phyloP scores from a whole-genome alignment of 805 yeast genomes.

The Pichia insulana region DNA sequence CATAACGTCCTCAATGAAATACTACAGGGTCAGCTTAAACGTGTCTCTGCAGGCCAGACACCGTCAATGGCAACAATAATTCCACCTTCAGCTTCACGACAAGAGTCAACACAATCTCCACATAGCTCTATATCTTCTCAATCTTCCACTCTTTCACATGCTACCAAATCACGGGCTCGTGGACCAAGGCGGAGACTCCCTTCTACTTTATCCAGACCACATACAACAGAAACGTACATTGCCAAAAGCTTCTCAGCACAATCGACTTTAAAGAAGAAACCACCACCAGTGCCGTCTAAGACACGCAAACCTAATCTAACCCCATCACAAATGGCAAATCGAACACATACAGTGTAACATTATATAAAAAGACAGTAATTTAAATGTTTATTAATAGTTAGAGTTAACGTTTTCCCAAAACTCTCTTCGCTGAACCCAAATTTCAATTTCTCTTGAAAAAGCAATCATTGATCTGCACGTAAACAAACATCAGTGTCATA shows the following conservation, averaged over 20 bases:
- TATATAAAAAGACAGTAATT: no score
- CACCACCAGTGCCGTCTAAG: conserved; percentile 1
- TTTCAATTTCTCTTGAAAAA: no score
- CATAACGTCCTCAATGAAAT: background rate
- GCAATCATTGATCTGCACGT: no score
- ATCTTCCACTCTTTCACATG: conserved; percentile 30
- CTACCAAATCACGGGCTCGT: conserved; percentile 38
- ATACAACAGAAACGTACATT: background rate
- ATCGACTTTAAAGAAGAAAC: background rate
- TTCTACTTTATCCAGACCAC: conserved; percentile 13
- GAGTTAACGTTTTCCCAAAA: no score
- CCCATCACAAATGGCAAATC: background rate
- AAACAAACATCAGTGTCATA: no score
- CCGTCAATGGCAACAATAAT: no score
- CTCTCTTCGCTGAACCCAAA: background rate
- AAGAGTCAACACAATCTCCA: background rate
- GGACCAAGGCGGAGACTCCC: conserved; percentile 49
- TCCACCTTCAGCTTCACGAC: background rate
- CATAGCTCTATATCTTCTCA: background rate
- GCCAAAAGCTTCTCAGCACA: no score
- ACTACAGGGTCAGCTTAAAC: background rate
- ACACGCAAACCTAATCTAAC: background rate
- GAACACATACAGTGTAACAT: background rate
- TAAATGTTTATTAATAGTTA: no score
- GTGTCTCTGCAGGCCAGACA: no score